Base-by-base conservation (phyloP, 2,329 filamentous ascomycete genomes). In the Xylariaceae sp. region DNA sequence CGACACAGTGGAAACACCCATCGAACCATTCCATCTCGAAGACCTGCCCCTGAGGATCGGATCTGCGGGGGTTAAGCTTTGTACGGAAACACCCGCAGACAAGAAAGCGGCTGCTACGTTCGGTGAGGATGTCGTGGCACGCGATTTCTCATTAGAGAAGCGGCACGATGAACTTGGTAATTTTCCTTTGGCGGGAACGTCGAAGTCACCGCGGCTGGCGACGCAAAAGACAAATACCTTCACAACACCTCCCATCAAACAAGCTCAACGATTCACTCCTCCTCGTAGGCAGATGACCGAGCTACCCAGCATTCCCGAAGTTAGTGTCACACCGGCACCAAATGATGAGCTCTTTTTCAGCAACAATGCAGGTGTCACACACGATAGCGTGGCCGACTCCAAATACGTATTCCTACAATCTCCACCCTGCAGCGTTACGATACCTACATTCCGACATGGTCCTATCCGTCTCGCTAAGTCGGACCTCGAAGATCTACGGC, bases 401-500 rank as follows among this genome's bases (percentile, higher is more conserved):
- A 71, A 74, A 28, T 70, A 67, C 41, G 54, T 78, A 28, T 75
- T 70, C 50, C 61, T 74, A 35, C 62, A 61, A 39, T 73, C 67
- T 37, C 74, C 74, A 0, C 66, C 69, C 0, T 78, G 64, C 48
- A 76, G 74, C 0, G 42, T 72, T 19, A 74, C 67, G 0, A 68
- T 65, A 15, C 74, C 76, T 1, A 54, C 56, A 2, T 76, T 78
- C 52, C 66, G 65, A 7, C 79, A 83, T 47, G 79, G 78, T 0
- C 70, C 69, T 3, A 78, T 83, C 47, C 68, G 74, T 3, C 59
- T 81, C 37, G 55, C 67, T 38, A 73, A 71, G 50, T 59, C 65
- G 3, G 70, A 76, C 37, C 53, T 69, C 7, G 50, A 59, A 17
- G 70, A 76, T 37, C 52, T 69, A 7, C 50, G 59, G 18, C 63